Percentiles rank a stretch among this genome's conserved stretches.
Evolutionary conservation across 2,329 filamentous ascomycete genomes (phyloP).

Genomic region (Sporothrix variecibatus): DNA sequence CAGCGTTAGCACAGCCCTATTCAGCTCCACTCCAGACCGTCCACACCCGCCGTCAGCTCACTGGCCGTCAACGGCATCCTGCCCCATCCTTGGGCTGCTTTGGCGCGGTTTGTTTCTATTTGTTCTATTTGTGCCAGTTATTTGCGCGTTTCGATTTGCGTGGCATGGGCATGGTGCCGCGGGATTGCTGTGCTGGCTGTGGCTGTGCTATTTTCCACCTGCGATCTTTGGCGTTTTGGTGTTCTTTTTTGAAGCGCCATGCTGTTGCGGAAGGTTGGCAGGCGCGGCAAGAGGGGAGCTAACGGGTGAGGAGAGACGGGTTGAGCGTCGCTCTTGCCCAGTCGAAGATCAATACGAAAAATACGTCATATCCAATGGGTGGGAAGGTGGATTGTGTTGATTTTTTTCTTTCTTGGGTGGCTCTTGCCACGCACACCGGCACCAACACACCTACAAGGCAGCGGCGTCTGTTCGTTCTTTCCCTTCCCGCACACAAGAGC

Average conservation of each 20-base stretch:
- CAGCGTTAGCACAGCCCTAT: conserved; percentile 21
- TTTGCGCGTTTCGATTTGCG: neutral
- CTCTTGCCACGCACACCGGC: neutral
- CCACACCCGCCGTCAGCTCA: conserved; percentile 1
- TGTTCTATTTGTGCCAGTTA: neutral
- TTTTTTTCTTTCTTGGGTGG: neutral
- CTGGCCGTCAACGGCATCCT: neutral
- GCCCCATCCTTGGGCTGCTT: neutral
- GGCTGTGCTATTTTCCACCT: conserved; percentile 13
- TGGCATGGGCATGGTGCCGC: neutral
- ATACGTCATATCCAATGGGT: conserved; percentile 15
- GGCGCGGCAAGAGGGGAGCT: neutral
- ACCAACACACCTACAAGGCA: neutral
- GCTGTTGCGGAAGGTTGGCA: neutral
- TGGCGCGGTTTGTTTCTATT: neutral
- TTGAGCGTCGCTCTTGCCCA: neutral
- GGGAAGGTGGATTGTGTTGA: neutral
- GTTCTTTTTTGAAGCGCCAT: neutral
- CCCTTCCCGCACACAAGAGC: neutral
- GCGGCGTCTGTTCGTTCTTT: neutral
- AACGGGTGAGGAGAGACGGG: neutral
- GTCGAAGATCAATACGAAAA: neutral
- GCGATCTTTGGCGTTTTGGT: neutral
- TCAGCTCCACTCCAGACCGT: conserved; percentile 11
- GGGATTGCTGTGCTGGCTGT: neutral